Percentiles rank a stretch among this genome's conserved stretches.
These are phyloP conservation scores for Bryoerythrophyllum caledonicum DNA, from an alignment of 225 moss, liverwort and hornwort genomes.

Conservation along the genomic window DNA sequence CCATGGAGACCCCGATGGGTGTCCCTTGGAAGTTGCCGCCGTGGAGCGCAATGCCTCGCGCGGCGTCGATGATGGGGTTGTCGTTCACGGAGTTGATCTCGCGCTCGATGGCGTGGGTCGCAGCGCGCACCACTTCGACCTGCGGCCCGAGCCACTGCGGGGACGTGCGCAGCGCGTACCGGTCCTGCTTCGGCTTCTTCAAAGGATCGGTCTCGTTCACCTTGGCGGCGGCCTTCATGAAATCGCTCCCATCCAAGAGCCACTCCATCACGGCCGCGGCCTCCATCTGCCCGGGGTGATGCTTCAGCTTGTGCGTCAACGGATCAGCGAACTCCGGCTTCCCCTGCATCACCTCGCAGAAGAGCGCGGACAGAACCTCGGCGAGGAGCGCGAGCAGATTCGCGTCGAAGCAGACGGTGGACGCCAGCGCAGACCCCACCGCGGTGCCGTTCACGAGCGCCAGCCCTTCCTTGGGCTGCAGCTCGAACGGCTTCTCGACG, in stretches of 20 bases:
- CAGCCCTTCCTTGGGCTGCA: constrained; percentile 47
- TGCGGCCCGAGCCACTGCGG: constrained; percentile 11
- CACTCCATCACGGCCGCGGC: too few species aligned
- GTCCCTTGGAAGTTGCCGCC: constrained; percentile 42
- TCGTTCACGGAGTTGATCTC: constrained; percentile 70
- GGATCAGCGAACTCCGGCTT: too few species aligned
- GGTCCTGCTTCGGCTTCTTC: constrained; percentile 20
- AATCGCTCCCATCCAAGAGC: constrained; percentile 47
- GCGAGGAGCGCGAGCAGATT: constrained; percentile 36
- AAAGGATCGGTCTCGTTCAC: constrained; percentile 9
- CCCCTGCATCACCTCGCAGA: constrained; percentile 47
- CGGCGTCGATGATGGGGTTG: constrained; percentile 56
- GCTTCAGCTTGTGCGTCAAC: too few species aligned
- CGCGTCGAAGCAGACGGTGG: constrained; percentile 46
- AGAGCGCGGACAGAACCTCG: constrained; percentile 35
- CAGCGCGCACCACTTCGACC: constrained; percentile 18
- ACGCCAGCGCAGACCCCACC: constrained; percentile 41
- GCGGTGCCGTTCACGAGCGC: constrained; percentile 51
- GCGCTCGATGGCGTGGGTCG: constrained; percentile 36
- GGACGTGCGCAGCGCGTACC: constrained; percentile 10
- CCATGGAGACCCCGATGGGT: constrained; percentile 46
- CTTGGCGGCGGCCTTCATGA: constrained; percentile 38
- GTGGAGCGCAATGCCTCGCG: constrained; percentile 26
- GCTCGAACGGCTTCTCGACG: constrained; percentile 35
- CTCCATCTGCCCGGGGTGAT: too few species aligned